Evolutionary conservation across 768 basidiomycete genomes (phyloP).

Genomic region (Leccinum disarticulatum): DNA sequence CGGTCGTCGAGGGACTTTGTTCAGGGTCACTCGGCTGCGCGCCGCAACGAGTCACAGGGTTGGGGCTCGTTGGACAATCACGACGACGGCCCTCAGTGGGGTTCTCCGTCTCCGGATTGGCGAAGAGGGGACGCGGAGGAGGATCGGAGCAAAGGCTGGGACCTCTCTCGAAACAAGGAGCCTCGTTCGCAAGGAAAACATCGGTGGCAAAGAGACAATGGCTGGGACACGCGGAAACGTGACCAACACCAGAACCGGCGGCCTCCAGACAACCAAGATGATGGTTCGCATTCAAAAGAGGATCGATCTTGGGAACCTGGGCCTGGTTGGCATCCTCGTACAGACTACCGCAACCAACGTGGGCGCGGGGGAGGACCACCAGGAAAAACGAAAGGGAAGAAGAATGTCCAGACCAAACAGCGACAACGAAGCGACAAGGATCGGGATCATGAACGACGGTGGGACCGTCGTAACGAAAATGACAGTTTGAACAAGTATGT

Average conservation of each 20-base stretch:
- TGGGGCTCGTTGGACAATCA: conserved; percentile 43
- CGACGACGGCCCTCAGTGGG: conserved; percentile 40
- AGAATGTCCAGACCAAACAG: conserved; percentile 35
- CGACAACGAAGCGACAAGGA: conserved; percentile 32
- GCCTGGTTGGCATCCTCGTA: conserved; percentile 58
- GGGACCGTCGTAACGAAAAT: conserved; percentile 53
- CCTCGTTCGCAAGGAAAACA: conserved; percentile 28
- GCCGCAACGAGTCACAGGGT: conserved; percentile 47
- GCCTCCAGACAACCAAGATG: conserved; percentile 31
- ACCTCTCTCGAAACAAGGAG: conserved; percentile 40
- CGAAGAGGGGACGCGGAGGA: conserved; percentile 36
- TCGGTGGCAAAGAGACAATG: conserved; percentile 39
- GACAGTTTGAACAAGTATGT: conserved; percentile 75
- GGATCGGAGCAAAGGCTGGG: conserved; percentile 38
- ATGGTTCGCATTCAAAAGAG: conserved; percentile 30
- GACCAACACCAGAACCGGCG: conserved; percentile 42
- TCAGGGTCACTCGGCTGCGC: conserved; percentile 41
- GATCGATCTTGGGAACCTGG: conserved; percentile 76
- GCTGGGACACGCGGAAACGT: conserved; percentile 54
- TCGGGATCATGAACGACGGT: conserved; percentile 26
- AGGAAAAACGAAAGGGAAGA: conserved; percentile 38
- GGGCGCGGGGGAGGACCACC: conserved; percentile 39
- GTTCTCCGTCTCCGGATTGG: conserved; percentile 49
- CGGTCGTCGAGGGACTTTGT: conserved; percentile 51
- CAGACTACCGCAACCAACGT: conserved; percentile 40